Evolutionary conservation across 495 filamentous ascomycete genomes (phyloP), one percentile per base, ranked within the genome.

Genomic region (Lasiosphaeria hispida): DNA sequence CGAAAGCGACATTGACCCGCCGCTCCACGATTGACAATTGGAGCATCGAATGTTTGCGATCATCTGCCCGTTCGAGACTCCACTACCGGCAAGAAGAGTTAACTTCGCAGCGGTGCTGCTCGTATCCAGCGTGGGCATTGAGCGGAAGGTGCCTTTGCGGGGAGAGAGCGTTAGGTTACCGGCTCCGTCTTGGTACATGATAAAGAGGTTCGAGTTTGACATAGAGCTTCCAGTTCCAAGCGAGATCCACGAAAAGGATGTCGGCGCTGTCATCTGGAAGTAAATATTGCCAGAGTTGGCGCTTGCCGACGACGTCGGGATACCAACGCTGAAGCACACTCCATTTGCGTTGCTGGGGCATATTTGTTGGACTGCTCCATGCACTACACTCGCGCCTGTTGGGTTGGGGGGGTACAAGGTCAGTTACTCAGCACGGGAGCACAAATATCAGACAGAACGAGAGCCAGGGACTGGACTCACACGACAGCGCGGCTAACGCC

Each of bases 151-250:
- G 14, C 82, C 83, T 18, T 69, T 66, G n/a, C 88, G 80, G 2
- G 85, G 79, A 15, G 87, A 89, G 45, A 89, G 57, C 0, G 88
- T 91, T 34, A 62, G 76, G 60, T 87, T 83, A 14, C 80, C 82
- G 8, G 61, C 59, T 4, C 83, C 81, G 59, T 83, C 66, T 14
- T 81, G 69, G 68, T 89, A 90, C 59, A 88, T 79, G 34, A 91
- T 66, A 60, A 90, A 90, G 35, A 92, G 87, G 60, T 83, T 84
- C 13, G 88, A 72, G 13, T 79, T 83, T 1, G 67, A 62, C 88
- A 91, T 91, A 33, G 62, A 60, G 0, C 54, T 60, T 11, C 88
- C 88, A 41, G 86, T 84, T 7, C 86, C 88, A 7, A 89, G 69
- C 1, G 77, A 85, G 17, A 87, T 80, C 87, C 88, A 91, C 66